Conservation (phyloP, 2,329 filamentous ascomycete species). For the Fusarium pseudocircinatum region DNA sequence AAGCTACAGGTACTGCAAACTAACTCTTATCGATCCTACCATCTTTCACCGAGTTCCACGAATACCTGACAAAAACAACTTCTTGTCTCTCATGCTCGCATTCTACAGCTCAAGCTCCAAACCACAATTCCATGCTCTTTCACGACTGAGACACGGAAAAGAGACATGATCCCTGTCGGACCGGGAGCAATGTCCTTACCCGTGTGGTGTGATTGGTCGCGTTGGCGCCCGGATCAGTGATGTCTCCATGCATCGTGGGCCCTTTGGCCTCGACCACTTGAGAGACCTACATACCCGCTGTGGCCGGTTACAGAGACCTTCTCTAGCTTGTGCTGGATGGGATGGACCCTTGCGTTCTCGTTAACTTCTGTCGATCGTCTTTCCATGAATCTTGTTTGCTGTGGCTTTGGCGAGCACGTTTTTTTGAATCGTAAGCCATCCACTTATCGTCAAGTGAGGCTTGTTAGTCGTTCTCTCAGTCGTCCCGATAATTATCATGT, state of each 20-base stretch:
- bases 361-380: neutral
- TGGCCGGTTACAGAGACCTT: conserved; percentile 33
- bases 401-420: conserved; percentile 4
- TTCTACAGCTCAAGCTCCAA: conserved; percentile 3
- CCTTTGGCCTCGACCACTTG: conserved; percentile 36
- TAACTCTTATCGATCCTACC: neutral
- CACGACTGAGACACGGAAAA: conserved; percentile 25
- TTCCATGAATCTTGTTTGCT: conserved; percentile 9
- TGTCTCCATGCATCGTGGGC: conserved; percentile 41
- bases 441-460: neutral
- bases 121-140: conserved; percentile 13
- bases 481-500: neutral
- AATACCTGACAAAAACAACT: conserved; percentile 2
- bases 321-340: conserved; percentile 16
- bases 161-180: conserved; percentile 32
- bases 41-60: neutral
- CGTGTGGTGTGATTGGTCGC: conserved; percentile 46
- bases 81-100: neutral
- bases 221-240: conserved; percentile 48
- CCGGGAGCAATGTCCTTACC: conserved; percentile 27
- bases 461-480: neutral
- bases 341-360: conserved; percentile 28
- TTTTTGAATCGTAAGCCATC: conserved; percentile 6
- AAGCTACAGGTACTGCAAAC: too few species aligned
- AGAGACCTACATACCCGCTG: conserved; percentile 45